phyloP scores from a whole-genome alignment of 352 stramenopile species.

The Globisporangium cederbergense region DNA sequence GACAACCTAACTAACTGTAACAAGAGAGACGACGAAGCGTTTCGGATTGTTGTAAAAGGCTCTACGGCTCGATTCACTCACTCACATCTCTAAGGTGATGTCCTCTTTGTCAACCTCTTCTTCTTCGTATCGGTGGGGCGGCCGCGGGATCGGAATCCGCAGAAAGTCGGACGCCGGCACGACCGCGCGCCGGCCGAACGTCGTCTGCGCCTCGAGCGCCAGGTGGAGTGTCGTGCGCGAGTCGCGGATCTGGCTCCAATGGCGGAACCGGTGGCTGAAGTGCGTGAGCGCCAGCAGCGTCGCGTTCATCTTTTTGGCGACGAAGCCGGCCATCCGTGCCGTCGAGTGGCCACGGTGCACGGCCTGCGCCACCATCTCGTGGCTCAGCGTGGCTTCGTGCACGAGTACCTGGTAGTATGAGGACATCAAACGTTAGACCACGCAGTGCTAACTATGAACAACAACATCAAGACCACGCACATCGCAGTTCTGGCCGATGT shows the following conservation, averaged over 20 bases:
- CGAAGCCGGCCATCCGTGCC: conserved; percentile 70
- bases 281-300: conserved; percentile 79
- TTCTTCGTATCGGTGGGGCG: conserved; percentile 21
- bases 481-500: conserved; percentile 74
- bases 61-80: neutral
- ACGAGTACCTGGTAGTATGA: conserved; percentile 62
- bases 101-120: neutral
- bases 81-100: neutral
- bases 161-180: conserved; percentile 78
- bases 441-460: neutral
- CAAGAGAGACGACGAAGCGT: neutral
- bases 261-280: conserved; percentile 82
- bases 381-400: conserved; percentile 79
- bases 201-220: conserved; percentile 54
- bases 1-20: neutral
- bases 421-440: neutral
- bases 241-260: conserved; percentile 43
- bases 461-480: conserved; percentile 27
- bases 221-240: conserved; percentile 65
- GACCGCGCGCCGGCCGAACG: conserved; percentile 63
- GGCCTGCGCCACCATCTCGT: conserved; percentile 68
- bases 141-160: conserved; percentile 64
- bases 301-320: conserved; percentile 72
- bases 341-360: conserved; percentile 77
- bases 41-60: conserved; percentile 1